Percentiles rank a stretch among this genome's conserved stretches.
Conservation (phyloP, 129 eudicot species). For the Lactuca saligna region DNA sequence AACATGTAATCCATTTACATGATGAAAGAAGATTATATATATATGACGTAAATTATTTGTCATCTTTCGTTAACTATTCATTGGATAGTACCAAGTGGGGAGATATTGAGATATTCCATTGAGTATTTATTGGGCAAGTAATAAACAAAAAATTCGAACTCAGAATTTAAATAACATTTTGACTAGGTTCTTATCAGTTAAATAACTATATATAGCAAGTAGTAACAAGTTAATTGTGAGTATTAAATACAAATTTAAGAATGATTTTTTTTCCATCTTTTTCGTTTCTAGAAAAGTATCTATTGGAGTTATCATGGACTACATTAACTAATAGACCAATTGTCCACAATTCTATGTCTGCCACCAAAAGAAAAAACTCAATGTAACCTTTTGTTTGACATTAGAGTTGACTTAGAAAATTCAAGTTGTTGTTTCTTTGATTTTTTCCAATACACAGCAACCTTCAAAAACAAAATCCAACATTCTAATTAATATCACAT, state of each 20-base stretch:
- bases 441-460: too few species aligned
- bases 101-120: not conserved
- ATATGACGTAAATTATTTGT: too few species aligned
- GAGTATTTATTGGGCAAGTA: not conserved
- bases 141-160: not conserved
- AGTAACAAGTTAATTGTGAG: too few species aligned
- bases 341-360: not conserved
- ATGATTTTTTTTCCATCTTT: too few species aligned
- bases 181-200: not conserved
- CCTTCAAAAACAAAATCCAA: too few species aligned
- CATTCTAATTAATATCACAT: too few species aligned
- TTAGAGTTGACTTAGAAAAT: conserved; percentile 6
- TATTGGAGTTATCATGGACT: conserved; percentile 3
- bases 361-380: not conserved
- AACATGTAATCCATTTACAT: not conserved
- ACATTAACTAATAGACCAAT: not conserved
- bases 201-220: too few species aligned
- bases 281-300: not conserved
- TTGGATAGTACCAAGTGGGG: too few species aligned
- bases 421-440: not conserved
- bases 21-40: not conserved
- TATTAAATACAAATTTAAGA: not conserved
- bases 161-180: not conserved
- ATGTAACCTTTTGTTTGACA: not conserved
- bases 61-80: too few species aligned